Base-by-base conservation (phyloP, 2,329 filamentous ascomycete genomes). In the Thielaviopsis musarum region DNA sequence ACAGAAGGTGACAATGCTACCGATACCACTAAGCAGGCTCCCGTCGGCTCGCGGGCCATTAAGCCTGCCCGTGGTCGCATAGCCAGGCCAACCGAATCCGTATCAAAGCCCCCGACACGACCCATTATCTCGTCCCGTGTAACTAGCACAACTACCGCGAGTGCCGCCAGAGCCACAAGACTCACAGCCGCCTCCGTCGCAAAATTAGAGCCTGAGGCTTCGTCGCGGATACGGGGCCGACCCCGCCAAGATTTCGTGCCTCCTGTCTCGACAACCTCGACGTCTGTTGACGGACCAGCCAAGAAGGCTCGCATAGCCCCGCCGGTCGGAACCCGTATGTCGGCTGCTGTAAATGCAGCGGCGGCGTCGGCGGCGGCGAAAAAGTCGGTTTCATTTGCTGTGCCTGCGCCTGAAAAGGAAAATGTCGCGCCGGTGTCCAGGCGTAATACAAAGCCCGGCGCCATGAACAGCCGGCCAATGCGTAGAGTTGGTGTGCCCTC, bases 371-470 rank as follows among this genome's bases (percentile, higher is more conserved):
- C 77, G 19, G 70, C 73, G 5, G 68, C 73, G 38, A 83, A 79
- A 71, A 85, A 83, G 72, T 75, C 73, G 2, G 81, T 84, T 65
- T 82, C 78, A 61, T 84, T 84, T 67, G 75, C 41, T 3, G 41
- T 22, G 4, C 41, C 56, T n/a, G 79, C 81, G 64, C 78, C 79
- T 2, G 81, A 83, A 67, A 84, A 85, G 69, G 82, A 85, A 67
- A 84, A 84, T 63, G 69, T 81, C 45, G 67, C 73, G 21, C 79
- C 78, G 15, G 64, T 68, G 2, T 58, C 58, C 17, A 48, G 26
- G 2, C n/a, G 68, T 22, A 72, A 70, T 59, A 63, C 66, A 28
- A 75, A 75, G 66, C 66, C 65, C 3, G 54, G 64, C 12, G 72
- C 74, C 26, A 67, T 78, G 48, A 66, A 69, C 49, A 67, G 68